These are phyloP conservation scores for Russula vinacea DNA, from an alignment of 768 basidiomycete species.

Conservation along the genomic window DNA sequence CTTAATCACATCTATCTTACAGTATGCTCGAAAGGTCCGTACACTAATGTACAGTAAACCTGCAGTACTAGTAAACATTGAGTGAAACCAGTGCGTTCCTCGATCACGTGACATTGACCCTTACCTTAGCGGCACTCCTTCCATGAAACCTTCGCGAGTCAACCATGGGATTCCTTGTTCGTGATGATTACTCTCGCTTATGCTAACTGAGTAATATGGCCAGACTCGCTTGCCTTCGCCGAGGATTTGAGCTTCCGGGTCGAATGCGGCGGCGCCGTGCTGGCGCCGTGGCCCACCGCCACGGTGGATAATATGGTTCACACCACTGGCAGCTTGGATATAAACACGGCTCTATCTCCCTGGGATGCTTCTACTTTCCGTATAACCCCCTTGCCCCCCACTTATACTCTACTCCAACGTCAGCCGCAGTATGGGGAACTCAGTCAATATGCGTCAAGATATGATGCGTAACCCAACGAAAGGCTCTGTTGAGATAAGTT, in stretches of 20 bases:
- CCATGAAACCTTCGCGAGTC: not conserved
- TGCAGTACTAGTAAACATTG: no score
- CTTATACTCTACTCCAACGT: not conserved
- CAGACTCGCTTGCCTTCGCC: not conserved
- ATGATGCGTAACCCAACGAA: not conserved
- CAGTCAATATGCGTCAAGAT: not conserved
- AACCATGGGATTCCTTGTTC: not conserved
- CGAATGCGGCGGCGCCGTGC: no score
- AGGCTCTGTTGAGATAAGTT: not conserved
- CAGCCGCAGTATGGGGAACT: not conserved
- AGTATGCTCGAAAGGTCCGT: no score
- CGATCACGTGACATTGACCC: no score
- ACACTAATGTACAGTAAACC: no score
- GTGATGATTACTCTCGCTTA: no score
- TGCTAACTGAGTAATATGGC: no score
- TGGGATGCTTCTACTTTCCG: not conserved
- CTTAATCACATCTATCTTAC: no score
- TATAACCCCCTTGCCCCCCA: not conserved
- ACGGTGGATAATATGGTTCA: no score
- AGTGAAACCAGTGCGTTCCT: no score
- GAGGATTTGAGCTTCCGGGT: not conserved
- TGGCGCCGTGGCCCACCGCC: no score
- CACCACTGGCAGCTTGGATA: not conserved
- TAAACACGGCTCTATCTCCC: not conserved
- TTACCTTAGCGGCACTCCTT: no score